Evolutionary conservation across 768 basidiomycete species (phyloP).

Genomic region (Leccinum broughii): DNA sequence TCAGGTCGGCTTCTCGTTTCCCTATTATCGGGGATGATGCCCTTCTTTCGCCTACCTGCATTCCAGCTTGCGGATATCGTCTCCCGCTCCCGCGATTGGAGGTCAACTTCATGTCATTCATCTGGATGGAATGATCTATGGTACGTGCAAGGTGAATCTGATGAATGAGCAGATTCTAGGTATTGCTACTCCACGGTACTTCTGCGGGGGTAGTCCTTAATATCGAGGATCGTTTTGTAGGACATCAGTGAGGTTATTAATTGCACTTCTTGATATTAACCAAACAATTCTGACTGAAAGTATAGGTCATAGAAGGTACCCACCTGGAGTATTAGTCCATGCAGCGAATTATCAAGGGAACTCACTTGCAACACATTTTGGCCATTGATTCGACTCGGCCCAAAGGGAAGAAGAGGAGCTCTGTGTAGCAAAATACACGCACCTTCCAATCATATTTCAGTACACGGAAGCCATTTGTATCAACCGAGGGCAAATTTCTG

Average conservation of each 20-base stretch:
- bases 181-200: neutral
- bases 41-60: slow-evolving; percentile 4
- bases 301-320: neutral
- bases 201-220: neutral
- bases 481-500: neutral
- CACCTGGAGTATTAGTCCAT: neutral
- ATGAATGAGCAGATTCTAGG: neutral
- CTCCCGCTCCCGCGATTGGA: neutral
- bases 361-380: neutral
- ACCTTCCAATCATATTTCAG: neutral
- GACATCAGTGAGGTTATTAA: neutral
- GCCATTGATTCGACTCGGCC: neutral
- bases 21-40: neutral
- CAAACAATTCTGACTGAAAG: neutral
- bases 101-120: neutral
- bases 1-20: neutral
- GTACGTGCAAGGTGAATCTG: neutral
- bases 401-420: neutral
- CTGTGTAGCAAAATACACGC: neutral
- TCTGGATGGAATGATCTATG: neutral
- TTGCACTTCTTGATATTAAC: neutral
- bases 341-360: neutral
- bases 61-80: neutral
- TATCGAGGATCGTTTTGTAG: neutral
- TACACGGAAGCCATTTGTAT: neutral